A percentile compares a stretch with the other conserved stretches of the same genome.
Conservation (phyloP, 257 asterid genomes). For the Prunella vulgaris region DNA sequence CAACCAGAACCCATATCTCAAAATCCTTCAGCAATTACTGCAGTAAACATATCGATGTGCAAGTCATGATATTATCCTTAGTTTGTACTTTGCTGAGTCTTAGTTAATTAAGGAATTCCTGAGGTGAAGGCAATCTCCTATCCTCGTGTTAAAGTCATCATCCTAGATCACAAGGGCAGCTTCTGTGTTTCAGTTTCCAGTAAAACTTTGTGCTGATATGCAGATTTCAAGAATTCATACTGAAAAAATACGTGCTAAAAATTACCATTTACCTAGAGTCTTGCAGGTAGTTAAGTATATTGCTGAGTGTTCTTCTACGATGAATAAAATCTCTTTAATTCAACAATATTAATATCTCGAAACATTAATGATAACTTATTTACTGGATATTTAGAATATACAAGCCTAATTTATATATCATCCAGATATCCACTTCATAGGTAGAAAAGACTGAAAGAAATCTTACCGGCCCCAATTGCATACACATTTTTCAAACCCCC, state of each 20-base stretch:
- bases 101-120: not conserved
- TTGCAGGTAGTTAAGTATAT: too few species aligned
- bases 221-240: not conserved
- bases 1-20: not conserved
- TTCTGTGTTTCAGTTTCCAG: not conserved
- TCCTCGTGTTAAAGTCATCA: not conserved
- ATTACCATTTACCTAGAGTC: too few species aligned
- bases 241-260: not conserved
- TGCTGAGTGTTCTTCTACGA: not conserved
- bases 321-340: not conserved
- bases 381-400: not conserved
- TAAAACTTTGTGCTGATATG: not conserved
- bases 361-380: not conserved
- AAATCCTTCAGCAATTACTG: not conserved
- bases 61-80: not conserved
- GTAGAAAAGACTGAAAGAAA: slow-evolving; percentile 13
- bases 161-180: not conserved
- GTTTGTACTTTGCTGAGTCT: not conserved
- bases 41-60: not conserved
- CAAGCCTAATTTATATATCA: not conserved
- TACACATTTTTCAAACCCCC: slow-evolving; percentile 90
- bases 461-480: slow-evolving; percentile 84
- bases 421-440: not conserved
- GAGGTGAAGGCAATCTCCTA: not conserved
- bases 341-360: not conserved